phyloP scores from a whole-genome alignment of 352 stramenopile genomes.

The Pythium brassicae region DNA sequence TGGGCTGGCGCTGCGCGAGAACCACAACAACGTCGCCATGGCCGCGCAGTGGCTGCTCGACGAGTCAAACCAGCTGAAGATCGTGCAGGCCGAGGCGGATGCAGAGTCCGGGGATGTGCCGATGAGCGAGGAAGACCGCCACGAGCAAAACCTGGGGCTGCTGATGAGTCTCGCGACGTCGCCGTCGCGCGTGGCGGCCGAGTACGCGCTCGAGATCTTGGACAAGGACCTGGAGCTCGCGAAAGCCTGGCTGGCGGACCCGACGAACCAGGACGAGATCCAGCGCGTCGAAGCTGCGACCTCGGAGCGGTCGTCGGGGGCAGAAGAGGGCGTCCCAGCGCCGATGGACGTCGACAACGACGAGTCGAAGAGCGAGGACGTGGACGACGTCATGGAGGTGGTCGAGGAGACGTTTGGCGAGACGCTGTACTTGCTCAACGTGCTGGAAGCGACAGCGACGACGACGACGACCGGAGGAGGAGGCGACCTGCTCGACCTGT shows the following conservation, averaged over 20 bases:
- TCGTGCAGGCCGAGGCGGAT: conserved; percentile 51
- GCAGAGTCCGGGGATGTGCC: conserved; percentile 41
- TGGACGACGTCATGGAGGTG: conserved; percentile 55
- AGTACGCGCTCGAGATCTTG: conserved; percentile 72
- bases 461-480: too few species aligned
- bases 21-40: conserved; percentile 55
- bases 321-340: conserved; percentile 23
- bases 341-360: conserved; percentile 3
- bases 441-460: conserved; percentile 75
- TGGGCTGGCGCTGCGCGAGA: conserved; percentile 62
- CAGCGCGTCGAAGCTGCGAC: conserved; percentile 38
- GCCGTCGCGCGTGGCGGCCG: conserved; percentile 45
- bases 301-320: background rate
- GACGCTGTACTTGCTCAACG: conserved; percentile 92
- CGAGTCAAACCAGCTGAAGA: conserved; percentile 72
- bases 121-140: conserved; percentile 55
- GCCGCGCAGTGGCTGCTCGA: conserved; percentile 83
- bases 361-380: conserved; percentile 28
- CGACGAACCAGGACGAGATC: conserved; percentile 61
- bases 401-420: conserved; percentile 57
- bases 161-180: conserved; percentile 60
- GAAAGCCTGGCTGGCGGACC: conserved; percentile 57
- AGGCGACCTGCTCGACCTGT: conserved; percentile 54
- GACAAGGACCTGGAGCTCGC: conserved; percentile 56
- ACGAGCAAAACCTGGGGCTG: conserved; percentile 64